Evolutionary conservation across 2,329 filamentous ascomycete species (phyloP).

Genomic region (Aureobasidium sp.): DNA sequence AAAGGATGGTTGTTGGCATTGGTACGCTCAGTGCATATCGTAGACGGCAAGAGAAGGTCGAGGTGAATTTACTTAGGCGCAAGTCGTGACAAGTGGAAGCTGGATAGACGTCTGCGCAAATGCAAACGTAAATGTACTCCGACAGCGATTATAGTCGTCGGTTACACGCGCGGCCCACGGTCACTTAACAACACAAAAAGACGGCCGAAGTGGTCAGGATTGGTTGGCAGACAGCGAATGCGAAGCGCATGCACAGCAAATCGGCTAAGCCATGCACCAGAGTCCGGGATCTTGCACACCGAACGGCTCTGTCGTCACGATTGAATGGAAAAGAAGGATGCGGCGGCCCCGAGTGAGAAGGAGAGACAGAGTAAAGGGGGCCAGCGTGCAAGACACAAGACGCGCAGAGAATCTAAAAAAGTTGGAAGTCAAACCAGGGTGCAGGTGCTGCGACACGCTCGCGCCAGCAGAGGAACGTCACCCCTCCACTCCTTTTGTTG

Average conservation of each 20-base stretch:
- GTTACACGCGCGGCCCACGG: slow-evolving; percentile 3
- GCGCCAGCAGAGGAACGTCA: not conserved
- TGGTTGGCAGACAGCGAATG: not conserved
- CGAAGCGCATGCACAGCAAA: slow-evolving; percentile 9
- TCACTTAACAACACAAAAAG: not conserved
- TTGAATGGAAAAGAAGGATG: not conserved
- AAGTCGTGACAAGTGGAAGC: not conserved
- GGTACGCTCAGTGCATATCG: slow-evolving; percentile 4
- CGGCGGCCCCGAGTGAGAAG: not conserved
- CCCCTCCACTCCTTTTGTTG: not conserved
- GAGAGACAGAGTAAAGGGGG: not conserved
- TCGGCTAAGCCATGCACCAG: slow-evolving; percentile 5
- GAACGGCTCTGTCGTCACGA: not conserved
- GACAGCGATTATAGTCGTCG: not conserved
- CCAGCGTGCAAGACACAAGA: not conserved
- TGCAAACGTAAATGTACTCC: not conserved
- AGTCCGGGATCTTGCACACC: not conserved
- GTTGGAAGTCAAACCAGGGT: not conserved
- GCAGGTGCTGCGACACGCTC: not conserved
- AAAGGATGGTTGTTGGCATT: not conserved
- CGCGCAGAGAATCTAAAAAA: not conserved
- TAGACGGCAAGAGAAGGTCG: not conserved
- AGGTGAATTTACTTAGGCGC: not conserved
- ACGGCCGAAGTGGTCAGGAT: not conserved
- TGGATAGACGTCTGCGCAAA: not conserved